Base-by-base conservation (phyloP, 2,329 filamentous ascomycete species). In the Penicillium brasilianum region DNA sequence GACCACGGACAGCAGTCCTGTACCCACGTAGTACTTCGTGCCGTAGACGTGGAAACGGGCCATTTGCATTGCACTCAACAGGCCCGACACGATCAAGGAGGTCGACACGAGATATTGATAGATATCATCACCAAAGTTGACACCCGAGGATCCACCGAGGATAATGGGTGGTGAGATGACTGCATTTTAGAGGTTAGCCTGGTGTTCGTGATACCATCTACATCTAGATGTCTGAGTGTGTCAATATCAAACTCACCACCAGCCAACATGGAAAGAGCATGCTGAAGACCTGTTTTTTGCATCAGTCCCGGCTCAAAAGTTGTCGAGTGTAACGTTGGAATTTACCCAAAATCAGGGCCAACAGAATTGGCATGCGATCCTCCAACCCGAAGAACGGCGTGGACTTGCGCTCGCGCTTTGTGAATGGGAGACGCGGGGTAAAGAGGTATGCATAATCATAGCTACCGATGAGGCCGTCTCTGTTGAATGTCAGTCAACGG, bases 401-500 rank as follows among this genome's bases (percentile, higher is more conserved):
- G n/a, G 83, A 80, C 59, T 81, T 78, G 16, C 80, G 80, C 9
- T 79, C 70, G 74, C 85, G 87, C 72, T 85, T 88, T 83, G 95
- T 88, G 76, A 97, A 97, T 0, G 93, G 93, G 22, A 97, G 78
- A 67, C 91, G 93, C 1, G 85, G 91, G 22, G 81, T 87, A 82
- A 97, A 96, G 43, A 97, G 87, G 72, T 93, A 95, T 37, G 76
- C 90, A 84, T 97, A 97, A 83, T 97, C 90, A 77, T 97, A 97
- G 69, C 88, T 84, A 64, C 93, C 93, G 58, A 97, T 77, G 28
- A 97, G 83, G 13, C 93, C 93, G 1, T 93, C 84, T 63, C 82
- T 88, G 14, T 36, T 37, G 4, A 3, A 13, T 2, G 30, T 34
- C 16, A 22, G 30, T 9, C n/a, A 20, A 1, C 34, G 32, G 16